Evolutionary conservation across 2,329 filamentous ascomycete genomes (phyloP), one percentile per base, ranked within the genome.

Genomic region (Pseudocercospora eumusae): DNA sequence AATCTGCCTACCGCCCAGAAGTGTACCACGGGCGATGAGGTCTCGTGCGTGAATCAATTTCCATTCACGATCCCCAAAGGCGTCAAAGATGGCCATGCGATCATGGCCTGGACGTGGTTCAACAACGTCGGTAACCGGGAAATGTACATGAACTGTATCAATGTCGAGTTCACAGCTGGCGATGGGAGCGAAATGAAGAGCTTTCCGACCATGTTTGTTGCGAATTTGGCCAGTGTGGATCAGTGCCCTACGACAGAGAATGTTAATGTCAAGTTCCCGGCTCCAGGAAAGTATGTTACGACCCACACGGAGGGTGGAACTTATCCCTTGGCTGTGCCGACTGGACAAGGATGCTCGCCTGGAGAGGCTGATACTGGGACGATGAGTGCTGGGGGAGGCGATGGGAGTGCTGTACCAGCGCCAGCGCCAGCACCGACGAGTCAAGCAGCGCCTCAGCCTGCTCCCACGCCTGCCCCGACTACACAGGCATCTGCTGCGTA

Each of bases 91-190:
- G 95, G 93, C 3, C 84, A 92, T 44, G 93, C 90, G 25, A 90
- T 88, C 0, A 81, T 98, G 4, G 91, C 91, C 0, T 98, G 93
- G 92, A 92, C 92, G 0, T 98, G 95, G 95, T 86, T 96, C 77
- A 98, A 98, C 77, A 89, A 89, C 63, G 73, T 96, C 9, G 95
- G 95, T 2, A 96, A 96, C 80, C 88, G 93, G 0, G 95, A 98
- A 75, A 92, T 96, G 83, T 97, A 98, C 83, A 96, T 96, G 92
- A 96, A 96, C 83, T 99, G 93, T 70, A 91, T 89, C 0, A 86
- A 91, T 0, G 76, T 96, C 53, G 83, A 81, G 0, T 82, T 98
- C 23, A 85, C 84, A 0, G 78, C 76, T 3, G 77, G 78, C 21
- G 84, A 86, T 47, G 70, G 85, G 60, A 75, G 80, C 1, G 84